Conservation (phyloP, 2,329 filamentous ascomycete genomes). For the Volutella citrinella region DNA sequence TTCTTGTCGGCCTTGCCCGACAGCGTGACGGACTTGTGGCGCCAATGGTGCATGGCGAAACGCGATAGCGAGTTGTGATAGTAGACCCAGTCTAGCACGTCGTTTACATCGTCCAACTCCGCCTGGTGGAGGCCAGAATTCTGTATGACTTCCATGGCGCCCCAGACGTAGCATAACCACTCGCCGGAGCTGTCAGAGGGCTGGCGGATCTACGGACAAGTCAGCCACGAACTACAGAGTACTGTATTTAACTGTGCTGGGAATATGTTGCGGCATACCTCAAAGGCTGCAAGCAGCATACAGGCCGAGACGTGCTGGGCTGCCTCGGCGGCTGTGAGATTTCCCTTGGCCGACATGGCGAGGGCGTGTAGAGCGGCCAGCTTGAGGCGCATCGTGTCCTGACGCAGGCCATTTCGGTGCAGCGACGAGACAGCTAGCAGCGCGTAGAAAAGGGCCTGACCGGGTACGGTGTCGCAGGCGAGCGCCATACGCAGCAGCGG, state of each 20-base stretch:
- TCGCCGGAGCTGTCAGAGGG: slow-evolving; percentile 17
- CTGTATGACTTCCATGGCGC: slow-evolving; percentile 16
- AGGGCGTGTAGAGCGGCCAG: slow-evolving; percentile 12
- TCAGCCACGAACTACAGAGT: background rate
- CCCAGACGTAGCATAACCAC: slow-evolving; percentile 17
- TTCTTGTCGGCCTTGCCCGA: background rate
- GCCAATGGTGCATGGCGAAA: slow-evolving; percentile 19
- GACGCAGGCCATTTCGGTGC: slow-evolving; percentile 6
- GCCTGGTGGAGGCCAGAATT: slow-evolving; percentile 5
- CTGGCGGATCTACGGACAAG: slow-evolving; percentile 3
- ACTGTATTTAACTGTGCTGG: too few relatives aligned
- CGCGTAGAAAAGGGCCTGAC: slow-evolving; percentile 13
- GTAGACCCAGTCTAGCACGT: slow-evolving; percentile 18
- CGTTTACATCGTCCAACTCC: background rate
- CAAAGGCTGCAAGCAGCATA: slow-evolving; percentile 19
- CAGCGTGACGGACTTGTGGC: background rate
- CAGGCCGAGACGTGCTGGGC: slow-evolving; percentile 17
- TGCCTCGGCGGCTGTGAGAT: background rate
- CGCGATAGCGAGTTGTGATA: slow-evolving; percentile 17
- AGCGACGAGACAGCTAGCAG: slow-evolving; percentile 17
- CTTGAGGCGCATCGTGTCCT: slow-evolving; percentile 13
- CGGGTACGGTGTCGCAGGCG: background rate
- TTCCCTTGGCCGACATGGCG: slow-evolving; percentile 1
- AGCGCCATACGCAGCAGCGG: slow-evolving; percentile 9
- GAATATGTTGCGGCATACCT: slow-evolving; percentile 11